Evolutionary conservation across 2,329 filamentous ascomycete genomes (phyloP), one percentile per base, ranked within the genome.

Genomic region (Metarhizium album): DNA sequence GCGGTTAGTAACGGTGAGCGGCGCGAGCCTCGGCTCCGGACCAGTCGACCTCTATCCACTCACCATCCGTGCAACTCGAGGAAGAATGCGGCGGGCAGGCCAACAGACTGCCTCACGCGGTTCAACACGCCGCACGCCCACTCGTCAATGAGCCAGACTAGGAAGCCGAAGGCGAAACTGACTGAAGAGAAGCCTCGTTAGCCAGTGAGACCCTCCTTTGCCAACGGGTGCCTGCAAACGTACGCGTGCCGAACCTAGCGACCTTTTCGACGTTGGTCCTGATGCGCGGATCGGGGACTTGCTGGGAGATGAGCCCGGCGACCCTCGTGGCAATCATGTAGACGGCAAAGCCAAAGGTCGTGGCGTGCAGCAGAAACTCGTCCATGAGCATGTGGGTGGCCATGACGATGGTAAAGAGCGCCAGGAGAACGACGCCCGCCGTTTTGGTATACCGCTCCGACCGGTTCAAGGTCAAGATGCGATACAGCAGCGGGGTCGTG

Each of bases 51-150:
- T 29, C 11, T 6, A 29, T 7, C 4, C n/a, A 49, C 63, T 24
- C 61, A 71, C 69, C 69, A 72, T 55, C 69, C 69, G 48, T 72
- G 69, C 4, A 72, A 49, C 52, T 72, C 69, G 2, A 70, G 54
- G 0, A 70, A 42, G 20, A 71, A 71, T 0, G 67, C 69, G 9
- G 65, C 47, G 0, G 69, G 69, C 4, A 68, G 31, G 0, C 69
- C 69, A 37, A 69, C 54, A 0, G 54, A 22, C 14, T 63, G 56
- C 50, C 64, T 60, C 13, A 58, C 54, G 1, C 53, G 49, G 0
- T 56, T 65, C 16, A 72, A 40, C 2, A 54, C 16, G 1, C 50
- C 54, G 40, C 69, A 72, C 1, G 60, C 60, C 49, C 58, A 69
- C 2, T 62, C 62, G 18, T 71, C 69, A 18, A 71, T 58, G 9